A percentile compares a stretch with the other conserved stretches of the same genome.
phyloP scores from a whole-genome alignment of 495 filamentous ascomycete species.

The Hypoxylon lienhwacheense region DNA sequence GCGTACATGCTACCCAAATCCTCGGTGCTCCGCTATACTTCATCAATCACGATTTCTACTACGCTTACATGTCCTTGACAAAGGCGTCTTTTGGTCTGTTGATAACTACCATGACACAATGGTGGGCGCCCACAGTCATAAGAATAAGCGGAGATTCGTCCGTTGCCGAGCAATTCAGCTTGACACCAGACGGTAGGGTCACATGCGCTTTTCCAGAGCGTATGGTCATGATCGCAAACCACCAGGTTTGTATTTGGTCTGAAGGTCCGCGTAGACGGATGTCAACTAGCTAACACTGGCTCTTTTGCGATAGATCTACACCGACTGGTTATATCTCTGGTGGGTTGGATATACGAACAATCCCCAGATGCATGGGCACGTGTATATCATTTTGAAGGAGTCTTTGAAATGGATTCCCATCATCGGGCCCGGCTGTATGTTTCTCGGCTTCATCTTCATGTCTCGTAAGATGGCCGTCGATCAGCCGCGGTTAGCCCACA shows the following conservation, averaged over 20 bases:
- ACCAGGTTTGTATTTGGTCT: conserved; percentile 58
- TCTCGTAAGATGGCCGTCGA: conserved; percentile 81
- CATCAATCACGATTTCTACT: conserved; percentile 68
- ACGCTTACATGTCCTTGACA: conserved; percentile 75
- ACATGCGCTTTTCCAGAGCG: conserved; percentile 74
- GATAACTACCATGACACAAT: conserved; percentile 74
- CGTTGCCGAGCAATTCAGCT: conserved; percentile 67
- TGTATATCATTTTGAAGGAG: conserved; percentile 86
- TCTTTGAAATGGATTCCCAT: conserved; percentile 76
- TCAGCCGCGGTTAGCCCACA: conserved; percentile 66
- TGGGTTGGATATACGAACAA: conserved; percentile 75
- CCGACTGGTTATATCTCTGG: conserved; percentile 89
- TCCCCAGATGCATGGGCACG: conserved; percentile 72
- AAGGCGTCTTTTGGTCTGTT: conserved; percentile 76
- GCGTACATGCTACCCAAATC: conserved; percentile 66
- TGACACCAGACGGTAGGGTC: conserved; percentile 66
- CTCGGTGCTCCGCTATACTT: conserved; percentile 71
- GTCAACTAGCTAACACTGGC: conserved; percentile 14
- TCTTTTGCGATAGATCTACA: conserved; percentile 63
- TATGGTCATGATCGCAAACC: conserved; percentile 79
- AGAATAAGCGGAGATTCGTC: conserved; percentile 75
- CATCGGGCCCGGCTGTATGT: conserved; percentile 77
- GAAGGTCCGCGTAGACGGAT: not conserved
- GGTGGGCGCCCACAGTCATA: conserved; percentile 77
- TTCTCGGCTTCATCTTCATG: conserved; percentile 83